These are phyloP conservation scores for Gymnopilus dilepis DNA, from an alignment of 768 basidiomycete genomes.

Conservation along the genomic window DNA sequence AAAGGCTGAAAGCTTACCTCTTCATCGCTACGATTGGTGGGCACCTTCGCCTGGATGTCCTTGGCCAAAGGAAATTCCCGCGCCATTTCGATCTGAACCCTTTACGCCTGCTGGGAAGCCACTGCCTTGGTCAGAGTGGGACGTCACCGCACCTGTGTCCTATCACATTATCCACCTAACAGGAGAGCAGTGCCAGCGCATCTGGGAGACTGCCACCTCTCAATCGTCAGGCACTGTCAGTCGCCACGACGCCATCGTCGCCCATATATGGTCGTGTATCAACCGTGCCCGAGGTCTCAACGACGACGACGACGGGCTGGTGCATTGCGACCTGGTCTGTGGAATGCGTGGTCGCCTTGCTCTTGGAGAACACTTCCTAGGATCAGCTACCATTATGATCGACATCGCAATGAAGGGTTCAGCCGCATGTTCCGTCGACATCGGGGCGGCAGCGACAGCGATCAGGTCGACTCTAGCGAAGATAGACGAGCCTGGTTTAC, in stretches of 20 bases:
- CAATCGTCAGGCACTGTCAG: neutral
- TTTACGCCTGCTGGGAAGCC: neutral
- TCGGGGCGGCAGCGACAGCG: neutral
- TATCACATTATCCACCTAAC: neutral
- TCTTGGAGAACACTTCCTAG: neutral
- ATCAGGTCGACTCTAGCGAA: neutral
- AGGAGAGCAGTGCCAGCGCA: neutral
- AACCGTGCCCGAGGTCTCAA: neutral
- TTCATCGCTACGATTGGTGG: neutral
- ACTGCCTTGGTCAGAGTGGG: neutral
- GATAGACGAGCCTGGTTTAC: neutral
- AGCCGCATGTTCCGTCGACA: neutral
- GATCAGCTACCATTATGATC: neutral
- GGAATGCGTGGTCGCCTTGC: neutral
- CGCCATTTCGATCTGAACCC: neutral
- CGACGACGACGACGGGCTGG: neutral
- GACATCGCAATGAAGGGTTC: neutral
- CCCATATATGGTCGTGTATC: neutral
- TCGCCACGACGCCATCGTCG: neutral
- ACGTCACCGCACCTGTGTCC: neutral
- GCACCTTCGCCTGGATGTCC: neutral
- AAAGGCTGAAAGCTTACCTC: neutral
- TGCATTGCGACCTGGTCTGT: neutral
- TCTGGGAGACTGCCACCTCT: neutral
- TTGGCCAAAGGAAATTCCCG: neutral